Evolutionary conservation across 495 filamentous ascomycete genomes (phyloP).

Genomic region (Neurospora intermedia): DNA sequence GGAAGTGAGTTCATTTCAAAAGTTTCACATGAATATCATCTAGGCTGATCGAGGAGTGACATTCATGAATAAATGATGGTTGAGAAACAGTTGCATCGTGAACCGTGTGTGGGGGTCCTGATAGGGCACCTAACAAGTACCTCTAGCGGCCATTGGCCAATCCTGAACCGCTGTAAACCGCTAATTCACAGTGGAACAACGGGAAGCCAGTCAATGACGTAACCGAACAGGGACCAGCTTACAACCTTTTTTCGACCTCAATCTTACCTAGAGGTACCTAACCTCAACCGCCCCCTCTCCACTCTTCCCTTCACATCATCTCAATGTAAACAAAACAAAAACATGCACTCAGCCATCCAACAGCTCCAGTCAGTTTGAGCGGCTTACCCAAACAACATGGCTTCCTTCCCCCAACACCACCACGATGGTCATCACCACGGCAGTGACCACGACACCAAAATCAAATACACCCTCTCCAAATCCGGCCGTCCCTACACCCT

Average conservation of each 20-base stretch:
- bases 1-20: fast-evolving
- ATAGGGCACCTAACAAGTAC: not conserved
- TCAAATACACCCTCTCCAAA: not conserved
- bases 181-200: not conserved
- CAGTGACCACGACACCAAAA: not conserved
- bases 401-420: not conserved
- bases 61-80: not conserved
- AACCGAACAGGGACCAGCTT: not conserved
- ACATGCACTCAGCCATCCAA: not conserved
- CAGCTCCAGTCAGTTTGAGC: not conserved
- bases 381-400: not conserved
- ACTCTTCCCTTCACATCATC: not conserved
- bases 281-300: not conserved
- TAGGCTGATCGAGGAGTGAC: not conserved
- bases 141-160: not conserved
- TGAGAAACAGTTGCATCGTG: not conserved
- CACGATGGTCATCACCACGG: not conserved
- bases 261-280: not conserved
- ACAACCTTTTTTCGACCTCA: not conserved
- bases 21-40: not conserved
- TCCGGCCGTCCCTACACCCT: not conserved
- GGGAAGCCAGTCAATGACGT: not conserved
- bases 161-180: not conserved
- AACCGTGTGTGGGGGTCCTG: not conserved
- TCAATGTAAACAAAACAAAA: not conserved